Base-by-base conservation (phyloP, 2,329 filamentous ascomycete genomes). In the Fusarium siculi region DNA sequence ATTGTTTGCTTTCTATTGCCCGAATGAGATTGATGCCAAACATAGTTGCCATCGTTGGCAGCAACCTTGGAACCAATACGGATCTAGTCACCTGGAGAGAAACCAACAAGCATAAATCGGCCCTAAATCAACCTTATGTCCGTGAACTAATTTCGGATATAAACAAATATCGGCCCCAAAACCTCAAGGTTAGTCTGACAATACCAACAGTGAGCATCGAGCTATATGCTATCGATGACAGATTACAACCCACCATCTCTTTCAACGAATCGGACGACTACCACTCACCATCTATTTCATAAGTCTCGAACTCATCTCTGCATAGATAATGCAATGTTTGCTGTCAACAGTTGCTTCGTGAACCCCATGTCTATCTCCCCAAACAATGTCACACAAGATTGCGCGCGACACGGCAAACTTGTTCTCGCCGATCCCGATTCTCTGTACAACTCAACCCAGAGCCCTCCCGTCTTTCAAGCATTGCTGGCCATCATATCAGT, bases 221-320 rank as follows among this genome's bases (percentile, higher is more conserved):
- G 47, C 47, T 40, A 30, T 25, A 50, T n/a, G 39, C n/a, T 34
- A 47, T n/a, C 18, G 10, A 15, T 40, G 11, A 37, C n/a, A 30
- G 46, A 37, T 11, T 36, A 30, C 32, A n/a, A 52, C 25, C 60
- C 16, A 19, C n/a, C 74, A 50, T n/a, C 57, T 58, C 32, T 16
- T 25, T 28, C 9, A 16, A 36, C 32, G n/a, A 42, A 32, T 37
- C 23, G 28, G 43, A 14, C 25, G 14, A 50, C 7, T 37, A 11
- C 43, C 36, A 28, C 46, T 7, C 37, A 43, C 32, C 56, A 54
- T 60, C 93, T 93, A 81, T 91, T 91, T 79, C 93, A 93, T 80
- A 91, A 93, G 71, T 93, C 81, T 90, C 86, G 28, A 92, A 92
- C 1, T 92, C 92, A 1, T 43, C 90, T 90, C 79, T 93, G 88